Evolutionary conservation across 345 rosid genomes (phyloP).

Genomic region (Melastoma malabathricum): DNA sequence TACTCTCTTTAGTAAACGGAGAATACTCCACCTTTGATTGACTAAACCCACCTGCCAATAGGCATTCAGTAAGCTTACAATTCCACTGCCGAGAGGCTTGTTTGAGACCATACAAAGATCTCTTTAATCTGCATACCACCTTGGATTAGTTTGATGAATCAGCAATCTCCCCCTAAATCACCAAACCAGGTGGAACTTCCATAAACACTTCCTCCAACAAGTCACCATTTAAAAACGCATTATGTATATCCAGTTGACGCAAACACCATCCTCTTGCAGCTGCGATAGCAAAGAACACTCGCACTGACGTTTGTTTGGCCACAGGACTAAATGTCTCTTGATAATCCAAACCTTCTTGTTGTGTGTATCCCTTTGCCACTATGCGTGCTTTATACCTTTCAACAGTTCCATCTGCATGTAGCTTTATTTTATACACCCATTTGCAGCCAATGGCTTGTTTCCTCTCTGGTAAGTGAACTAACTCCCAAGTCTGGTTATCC

Average conservation of each 20-base stretch:
- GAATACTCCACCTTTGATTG: not conserved
- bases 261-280: not conserved
- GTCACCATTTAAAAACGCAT: not conserved
- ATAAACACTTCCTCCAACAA: not conserved
- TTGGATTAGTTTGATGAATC: not conserved
- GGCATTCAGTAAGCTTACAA: not conserved
- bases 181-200: not conserved
- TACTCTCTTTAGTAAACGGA: not conserved
- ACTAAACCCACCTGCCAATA: not conserved
- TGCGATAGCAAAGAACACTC: not conserved
- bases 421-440: not conserved
- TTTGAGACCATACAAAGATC: conserved; percentile 13
- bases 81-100: not conserved
- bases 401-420: not conserved
- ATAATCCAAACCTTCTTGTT: too few species aligned
- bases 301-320: too few species aligned
- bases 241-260: not conserved
- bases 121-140: not conserved
- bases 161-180: too few species aligned
- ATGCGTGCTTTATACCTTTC: not conserved
- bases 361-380: too few species aligned
- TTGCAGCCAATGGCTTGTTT: too few species aligned
- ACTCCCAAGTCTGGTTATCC: not conserved
- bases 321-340: too few species aligned
- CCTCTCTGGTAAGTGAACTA: not conserved